Evolutionary conservation across 352 stramenopile genomes (phyloP).

Genomic region (Globisporangium middletonii): DNA sequence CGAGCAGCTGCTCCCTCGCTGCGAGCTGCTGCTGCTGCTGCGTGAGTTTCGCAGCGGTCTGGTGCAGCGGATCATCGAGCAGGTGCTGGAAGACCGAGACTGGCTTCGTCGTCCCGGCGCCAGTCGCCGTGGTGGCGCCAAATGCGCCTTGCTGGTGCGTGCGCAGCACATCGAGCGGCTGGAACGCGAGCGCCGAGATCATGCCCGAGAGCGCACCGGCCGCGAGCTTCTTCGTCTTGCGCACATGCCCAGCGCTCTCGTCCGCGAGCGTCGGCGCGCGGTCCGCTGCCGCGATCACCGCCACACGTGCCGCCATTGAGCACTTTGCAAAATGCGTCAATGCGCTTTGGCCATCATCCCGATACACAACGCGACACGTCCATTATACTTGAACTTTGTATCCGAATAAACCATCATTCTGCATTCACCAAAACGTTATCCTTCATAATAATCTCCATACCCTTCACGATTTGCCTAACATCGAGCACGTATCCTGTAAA

Average conservation of each 20-base stretch:
- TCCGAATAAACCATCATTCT: no score
- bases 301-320: conserved; percentile 9
- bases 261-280: conserved; percentile 1
- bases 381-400: no score
- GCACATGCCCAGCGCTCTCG: conserved; percentile 12
- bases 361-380: no score
- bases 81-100: conserved; percentile 9
- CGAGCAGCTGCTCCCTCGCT: conserved; percentile 14
- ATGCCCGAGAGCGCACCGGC: conserved; percentile 69
- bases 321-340: neutral
- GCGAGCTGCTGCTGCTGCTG: conserved; percentile 3
- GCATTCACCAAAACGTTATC: no score
- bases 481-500: no score
- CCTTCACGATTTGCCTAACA: no score
- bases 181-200: conserved; percentile 77
- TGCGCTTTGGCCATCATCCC: neutral
- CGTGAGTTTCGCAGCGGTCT: neutral
- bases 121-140: conserved; percentile 12
- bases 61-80: conserved; percentile 9
- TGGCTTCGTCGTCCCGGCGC: neutral
- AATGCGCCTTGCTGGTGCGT: conserved; percentile 84
- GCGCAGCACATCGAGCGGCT: conserved; percentile 80
- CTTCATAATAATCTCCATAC: no score
- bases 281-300: conserved; percentile 2
- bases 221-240: conserved; percentile 69